Evolutionary conservation across 2,329 filamentous ascomycete species (phyloP).

Genomic region (Hortaea werneckii): DNA sequence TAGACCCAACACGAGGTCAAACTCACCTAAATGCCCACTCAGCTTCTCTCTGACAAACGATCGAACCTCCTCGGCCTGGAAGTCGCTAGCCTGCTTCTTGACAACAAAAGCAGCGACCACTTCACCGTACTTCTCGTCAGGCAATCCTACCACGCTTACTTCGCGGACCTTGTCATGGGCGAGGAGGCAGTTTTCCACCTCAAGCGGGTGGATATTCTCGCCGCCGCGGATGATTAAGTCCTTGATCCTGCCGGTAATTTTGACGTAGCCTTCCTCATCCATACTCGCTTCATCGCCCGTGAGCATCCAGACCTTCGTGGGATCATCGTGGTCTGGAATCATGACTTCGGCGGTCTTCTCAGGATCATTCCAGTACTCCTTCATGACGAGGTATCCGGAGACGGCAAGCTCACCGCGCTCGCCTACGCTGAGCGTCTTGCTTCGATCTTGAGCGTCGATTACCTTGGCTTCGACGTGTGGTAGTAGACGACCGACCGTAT

Average conservation of each 20-base stretch:
- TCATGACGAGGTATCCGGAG: slow-evolving; percentile 79
- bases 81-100: slow-evolving; percentile 32
- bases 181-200: slow-evolving; percentile 82
- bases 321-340: slow-evolving; percentile 45
- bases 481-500: slow-evolving; percentile 68
- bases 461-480: slow-evolving; percentile 74
- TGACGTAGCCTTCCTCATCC: slow-evolving; percentile 71
- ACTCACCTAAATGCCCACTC: slow-evolving; percentile 57
- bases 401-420: slow-evolving; percentile 72
- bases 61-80: slow-evolving; percentile 52
- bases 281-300: slow-evolving; percentile 87
- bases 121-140: slow-evolving; percentile 76
- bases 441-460: slow-evolving; percentile 57
- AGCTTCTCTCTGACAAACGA: slow-evolving; percentile 62
- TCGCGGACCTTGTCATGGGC: slow-evolving; percentile 61
- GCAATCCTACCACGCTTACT: slow-evolving; percentile 72
- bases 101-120: slow-evolving; percentile 77
- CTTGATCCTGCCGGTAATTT: slow-evolving; percentile 85
- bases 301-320: slow-evolving; percentile 68
- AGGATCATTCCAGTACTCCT: slow-evolving; percentile 75
- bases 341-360: slow-evolving; percentile 59
- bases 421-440: slow-evolving; percentile 50
- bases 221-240: slow-evolving; percentile 91
- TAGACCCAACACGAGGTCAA: too few species aligned
- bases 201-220: slow-evolving; percentile 91